Evolutionary conservation across 441 rosid genomes (phyloP), one percentile per base, ranked within the genome.

Genomic region (Theobroma grandiflorum): DNA sequence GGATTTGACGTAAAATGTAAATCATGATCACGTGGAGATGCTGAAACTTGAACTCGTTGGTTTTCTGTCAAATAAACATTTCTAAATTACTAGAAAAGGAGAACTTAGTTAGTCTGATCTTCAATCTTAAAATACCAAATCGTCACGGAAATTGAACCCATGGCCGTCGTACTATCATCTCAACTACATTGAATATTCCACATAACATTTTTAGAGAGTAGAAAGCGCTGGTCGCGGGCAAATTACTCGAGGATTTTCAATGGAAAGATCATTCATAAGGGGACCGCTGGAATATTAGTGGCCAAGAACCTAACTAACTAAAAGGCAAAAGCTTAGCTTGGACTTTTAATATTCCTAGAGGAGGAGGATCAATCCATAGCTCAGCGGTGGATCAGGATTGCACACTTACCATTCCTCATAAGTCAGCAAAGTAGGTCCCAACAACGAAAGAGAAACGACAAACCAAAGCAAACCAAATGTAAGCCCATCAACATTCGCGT

Each of bases 391-490:
- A 35, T 6, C 43, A 57, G 31, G 20, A 57, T 58, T 58, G 35
- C 35, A 22, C 12, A 5, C 67, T 63, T 14, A 35, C 45, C 68
- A 37, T 16, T 6, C 68, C 22, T 47, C 74, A 22, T 26, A 26
- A 49, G 74, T 69, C 74, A 69, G 57, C 16, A 26, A 69, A 26
- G 40, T 45, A 69, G 40, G 57, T 69, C 40, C 68, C 74, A 31
- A 14, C 11, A 14, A 47, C n/a, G n/a, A n/a, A n/a, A n/a, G n/a
- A n/a, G n/a, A n/a, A n/a, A n/a, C n/a, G n/a, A n/a, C 74, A 45
- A 20, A 68, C 38, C 52, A 49, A 8, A n/a, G 1, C 63, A 1
- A 20, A 0, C 35, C 61, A 55, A 55, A 55, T 55, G 61, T 7
- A n/a, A 22, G 64, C 37, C 37, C 64, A 59, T 59, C 64, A 26